These are phyloP conservation scores for Zasmidium angulare DNA, from an alignment of 2,329 filamentous ascomycete species.

Conservation along the genomic window DNA sequence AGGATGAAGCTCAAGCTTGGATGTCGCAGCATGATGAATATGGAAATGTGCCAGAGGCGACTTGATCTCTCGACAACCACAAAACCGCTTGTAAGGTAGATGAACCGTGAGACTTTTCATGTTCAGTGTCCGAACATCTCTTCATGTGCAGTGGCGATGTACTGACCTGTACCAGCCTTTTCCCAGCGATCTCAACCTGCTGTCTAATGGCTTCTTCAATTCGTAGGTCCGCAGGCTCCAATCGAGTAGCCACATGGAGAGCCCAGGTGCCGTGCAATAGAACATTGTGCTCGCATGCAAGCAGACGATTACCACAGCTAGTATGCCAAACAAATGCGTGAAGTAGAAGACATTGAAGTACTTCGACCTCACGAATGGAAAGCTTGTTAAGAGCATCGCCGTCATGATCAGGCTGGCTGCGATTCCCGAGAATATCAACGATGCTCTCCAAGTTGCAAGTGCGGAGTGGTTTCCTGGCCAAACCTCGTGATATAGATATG, in stretches of 20 bases:
- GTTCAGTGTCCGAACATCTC: slow-evolving; percentile 7
- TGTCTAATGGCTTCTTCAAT: slow-evolving; percentile 9
- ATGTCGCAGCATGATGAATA: slow-evolving; percentile 14
- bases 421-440: slow-evolving; percentile 19
- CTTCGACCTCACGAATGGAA: slow-evolving; percentile 13
- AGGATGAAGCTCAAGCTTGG: slow-evolving; percentile 12
- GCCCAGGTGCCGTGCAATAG: slow-evolving; percentile 18
- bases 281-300: slow-evolving; percentile 21
- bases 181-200: slow-evolving; percentile 7
- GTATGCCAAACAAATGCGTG: slow-evolving; percentile 15
- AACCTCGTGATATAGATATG: slow-evolving; percentile 17
- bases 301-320: slow-evolving; percentile 17
- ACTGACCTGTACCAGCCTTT: slow-evolving; percentile 15
- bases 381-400: slow-evolving; percentile 15
- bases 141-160: neutral
- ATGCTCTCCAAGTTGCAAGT: slow-evolving; percentile 17
- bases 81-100: slow-evolving; percentile 13
- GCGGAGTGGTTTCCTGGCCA: slow-evolving; percentile 16
- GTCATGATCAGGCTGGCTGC: slow-evolving; percentile 16
- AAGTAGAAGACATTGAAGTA: slow-evolving; percentile 23
- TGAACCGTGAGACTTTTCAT: slow-evolving; percentile 8
- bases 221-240: slow-evolving; percentile 15
- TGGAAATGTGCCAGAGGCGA: slow-evolving; percentile 17
- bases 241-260: slow-evolving; percentile 18
- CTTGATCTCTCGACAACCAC: too few relatives aligned